Conservation (phyloP, 2,329 filamentous ascomycete genomes). For the Trichoderma sp. region DNA sequence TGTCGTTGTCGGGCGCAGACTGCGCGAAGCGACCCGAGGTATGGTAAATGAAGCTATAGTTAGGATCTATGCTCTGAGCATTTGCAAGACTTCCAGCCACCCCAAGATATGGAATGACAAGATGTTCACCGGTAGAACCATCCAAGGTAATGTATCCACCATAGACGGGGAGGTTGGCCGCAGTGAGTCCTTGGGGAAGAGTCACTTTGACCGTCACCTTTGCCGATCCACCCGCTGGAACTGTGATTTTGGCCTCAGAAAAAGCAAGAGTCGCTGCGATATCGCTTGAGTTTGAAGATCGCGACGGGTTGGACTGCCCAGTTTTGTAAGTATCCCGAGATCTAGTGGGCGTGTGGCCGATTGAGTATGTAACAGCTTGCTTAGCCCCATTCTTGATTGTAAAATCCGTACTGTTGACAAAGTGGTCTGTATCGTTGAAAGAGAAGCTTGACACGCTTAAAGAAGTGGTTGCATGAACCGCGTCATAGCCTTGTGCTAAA, state of each 20-base stretch:
- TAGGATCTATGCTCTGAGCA: background rate
- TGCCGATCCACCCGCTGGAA: conserved; percentile 44
- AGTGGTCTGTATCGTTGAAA: conserved; percentile 65
- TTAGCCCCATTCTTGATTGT: conserved; percentile 56
- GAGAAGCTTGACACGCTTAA: conserved; percentile 57
- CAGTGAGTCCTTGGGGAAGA: conserved; percentile 37
- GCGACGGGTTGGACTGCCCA: conserved; percentile 36
- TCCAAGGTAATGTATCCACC: conserved; percentile 45
- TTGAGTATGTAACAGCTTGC: conserved; percentile 50
- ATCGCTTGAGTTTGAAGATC: conserved; percentile 48
- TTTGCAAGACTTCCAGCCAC: conserved; percentile 30
- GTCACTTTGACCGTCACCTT: conserved; percentile 48
- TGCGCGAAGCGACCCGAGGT: background rate
- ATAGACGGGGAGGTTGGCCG: conserved; percentile 42
- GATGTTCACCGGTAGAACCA: conserved; percentile 39
- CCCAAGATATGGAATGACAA: conserved; percentile 46
- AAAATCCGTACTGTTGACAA: conserved; percentile 51
- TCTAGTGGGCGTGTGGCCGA: conserved; percentile 51
- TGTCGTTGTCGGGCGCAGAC: background rate
- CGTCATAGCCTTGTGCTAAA: conserved; percentile 60
- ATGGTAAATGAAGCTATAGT: background rate
- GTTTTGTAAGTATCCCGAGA: conserved; percentile 53
- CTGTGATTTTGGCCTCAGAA: conserved; percentile 44
- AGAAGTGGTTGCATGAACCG: conserved; percentile 55
- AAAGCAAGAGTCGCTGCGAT: conserved; percentile 46